Base-by-base conservation (phyloP, 2,329 filamentous ascomycete genomes). In the Sphaceloma murrayae region DNA sequence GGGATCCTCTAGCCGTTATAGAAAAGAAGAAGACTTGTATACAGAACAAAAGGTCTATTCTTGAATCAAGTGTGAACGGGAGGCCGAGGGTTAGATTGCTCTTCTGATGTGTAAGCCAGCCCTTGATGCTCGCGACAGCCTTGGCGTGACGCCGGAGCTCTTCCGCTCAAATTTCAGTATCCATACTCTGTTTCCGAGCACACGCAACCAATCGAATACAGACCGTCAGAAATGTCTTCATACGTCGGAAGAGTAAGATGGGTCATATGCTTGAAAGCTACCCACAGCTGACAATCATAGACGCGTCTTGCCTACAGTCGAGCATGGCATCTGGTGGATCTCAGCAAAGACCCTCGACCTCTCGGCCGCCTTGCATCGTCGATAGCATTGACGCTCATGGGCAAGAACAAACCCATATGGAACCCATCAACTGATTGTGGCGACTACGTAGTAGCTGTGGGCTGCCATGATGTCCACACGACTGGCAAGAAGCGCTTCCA, bases 371-470 rank as follows among this genome's bases (percentile, higher is more conserved):
- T 95, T 42, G 89, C 89, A 49, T 86, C 82, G 43, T 79, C 82
- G 51, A 94, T 95, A 63, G 89, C 88, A 50, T 72, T 81, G 44
- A 73, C 85, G 49, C 78, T 95, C 43, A 95, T 96, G 88, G 91
- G 91, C 68, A 98, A 98, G 73, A 83, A 98, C 75, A 98, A 98
- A 69, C 91, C 91, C 16, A 94, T 91, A 64, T 98, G 80, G 69
- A 85, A 96, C 67, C 91, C 91, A 1, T 94, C 87, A 16, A 95
- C 88, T 49, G 91, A 98, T 73, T 96, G 91, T 73, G 91, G 91
- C 55, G 91, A 98, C 77, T 98, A 98, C 65, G 88, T 98, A 9
- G 89, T 98, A 1, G 88, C 91, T 42, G 85, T 85, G 27, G 81
- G 87, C 63, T 96, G 91, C 70, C 76, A 82, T 30, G 80, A 89